Conservation (phyloP, 257 asterid species). For the Sherardia arvensis region DNA sequence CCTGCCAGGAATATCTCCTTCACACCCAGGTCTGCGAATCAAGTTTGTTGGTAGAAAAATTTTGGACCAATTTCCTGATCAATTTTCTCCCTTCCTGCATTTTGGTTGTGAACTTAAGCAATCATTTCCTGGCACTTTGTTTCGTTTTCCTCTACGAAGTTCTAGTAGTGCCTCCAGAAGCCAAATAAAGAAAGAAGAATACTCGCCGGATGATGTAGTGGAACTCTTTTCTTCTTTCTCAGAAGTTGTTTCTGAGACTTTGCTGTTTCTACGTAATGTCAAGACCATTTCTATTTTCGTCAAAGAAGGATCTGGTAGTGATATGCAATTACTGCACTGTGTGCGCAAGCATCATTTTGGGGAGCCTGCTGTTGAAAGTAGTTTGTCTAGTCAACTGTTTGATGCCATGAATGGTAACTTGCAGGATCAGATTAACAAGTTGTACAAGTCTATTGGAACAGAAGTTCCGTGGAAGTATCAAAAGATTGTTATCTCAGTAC, state of each 20-base stretch:
- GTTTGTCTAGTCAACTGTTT: constrained; percentile 60
- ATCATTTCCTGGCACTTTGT: constrained; percentile 84
- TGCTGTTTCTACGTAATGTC: constrained; percentile 74
- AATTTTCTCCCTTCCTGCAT: constrained; percentile 89
- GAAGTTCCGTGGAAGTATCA: constrained; percentile 80
- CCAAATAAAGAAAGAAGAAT: constrained; percentile 80
- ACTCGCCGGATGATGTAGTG: constrained; percentile 72
- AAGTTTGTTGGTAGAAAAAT: constrained; percentile 67
- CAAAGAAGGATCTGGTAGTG: constrained; percentile 67
- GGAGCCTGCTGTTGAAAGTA: constrained; percentile 53
- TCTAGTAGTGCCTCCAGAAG: constrained; percentile 75
- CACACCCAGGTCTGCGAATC: constrained; percentile 92
- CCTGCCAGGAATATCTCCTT: constrained; percentile 92
- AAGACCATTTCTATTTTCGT: constrained; percentile 70
- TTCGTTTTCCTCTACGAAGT: constrained; percentile 86
- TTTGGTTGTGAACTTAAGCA: constrained; percentile 87
- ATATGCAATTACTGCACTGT: constrained; percentile 78
- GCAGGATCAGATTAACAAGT: constrained; percentile 42
- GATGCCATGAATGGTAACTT: constrained; percentile 50
- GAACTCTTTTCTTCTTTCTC: constrained; percentile 74
- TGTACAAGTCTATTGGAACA: constrained; percentile 41
- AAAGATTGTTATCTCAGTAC: constrained; percentile 76
- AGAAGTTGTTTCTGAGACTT: constrained; percentile 72
- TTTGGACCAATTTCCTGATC: constrained; percentile 93
- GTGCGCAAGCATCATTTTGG: constrained; percentile 51